Conservation (phyloP, 371 early-diverging fungal genomes). For the Encephalitozoon cuniculi region DNA sequence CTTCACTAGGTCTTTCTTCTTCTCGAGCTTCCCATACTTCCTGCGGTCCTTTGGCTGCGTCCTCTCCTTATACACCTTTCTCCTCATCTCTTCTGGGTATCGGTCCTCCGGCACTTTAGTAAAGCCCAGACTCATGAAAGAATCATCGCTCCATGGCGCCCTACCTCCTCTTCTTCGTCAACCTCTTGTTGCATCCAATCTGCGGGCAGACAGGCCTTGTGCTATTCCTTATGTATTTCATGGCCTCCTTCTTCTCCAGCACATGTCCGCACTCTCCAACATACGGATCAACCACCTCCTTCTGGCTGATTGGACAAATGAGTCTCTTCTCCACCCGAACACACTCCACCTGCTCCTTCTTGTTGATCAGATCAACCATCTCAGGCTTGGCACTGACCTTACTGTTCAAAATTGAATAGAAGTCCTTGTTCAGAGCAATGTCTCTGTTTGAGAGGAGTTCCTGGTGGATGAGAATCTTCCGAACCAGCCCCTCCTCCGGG, state of each 20-base stretch:
- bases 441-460: conserved; percentile 14
- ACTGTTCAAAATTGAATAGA: background rate
- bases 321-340: conserved; percentile 21
- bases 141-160: background rate
- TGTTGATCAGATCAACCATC: background rate
- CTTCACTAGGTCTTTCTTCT: conserved; percentile 41
- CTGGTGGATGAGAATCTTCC: conserved; percentile 12
- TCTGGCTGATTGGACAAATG: conserved; percentile 56
- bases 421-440: background rate
- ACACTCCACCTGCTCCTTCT: background rate
- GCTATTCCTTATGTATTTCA: conserved; percentile 34
- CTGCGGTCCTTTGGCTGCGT: conserved; percentile 27
- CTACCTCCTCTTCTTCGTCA: background rate
- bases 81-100: background rate
- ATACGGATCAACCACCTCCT: conserved; percentile 43
- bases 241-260: conserved; percentile 49
- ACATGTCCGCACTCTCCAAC: conserved; percentile 57
- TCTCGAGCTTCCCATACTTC: conserved; percentile 42
- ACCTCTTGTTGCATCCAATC: conserved; percentile 43
- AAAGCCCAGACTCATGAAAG: too few relatives aligned
- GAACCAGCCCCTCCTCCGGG: background rate
- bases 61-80: conserved; percentile 35
- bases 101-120: background rate
- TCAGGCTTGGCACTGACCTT: background rate
- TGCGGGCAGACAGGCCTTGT: conserved; percentile 34